Conservation (phyloP, 2,329 filamentous ascomycete species). For the Ophiocordyceps camponoti-leonardi region DNA sequence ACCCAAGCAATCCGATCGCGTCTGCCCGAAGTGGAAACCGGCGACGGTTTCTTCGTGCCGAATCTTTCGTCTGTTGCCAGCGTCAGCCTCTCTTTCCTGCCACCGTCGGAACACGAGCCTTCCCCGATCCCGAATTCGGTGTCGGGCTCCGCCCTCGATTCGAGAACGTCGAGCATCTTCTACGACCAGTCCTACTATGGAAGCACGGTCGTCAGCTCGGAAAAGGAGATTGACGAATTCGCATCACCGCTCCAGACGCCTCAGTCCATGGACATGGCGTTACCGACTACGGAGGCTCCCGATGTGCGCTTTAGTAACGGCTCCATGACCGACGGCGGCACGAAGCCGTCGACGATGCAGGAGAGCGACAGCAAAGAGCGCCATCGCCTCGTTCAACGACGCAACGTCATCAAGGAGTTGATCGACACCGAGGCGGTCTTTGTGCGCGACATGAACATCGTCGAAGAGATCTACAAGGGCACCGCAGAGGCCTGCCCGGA, state of each 20-base stretch:
- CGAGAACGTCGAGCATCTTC: slow-evolving; percentile 23
- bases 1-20: slow-evolving; percentile 17
- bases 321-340: slow-evolving; percentile 19
- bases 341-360: slow-evolving; percentile 13
- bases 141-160: slow-evolving; percentile 16
- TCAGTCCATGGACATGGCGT: slow-evolving; percentile 25
- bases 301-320: slow-evolving; percentile 21
- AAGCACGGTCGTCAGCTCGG: slow-evolving; percentile 25
- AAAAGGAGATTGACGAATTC: slow-evolving; percentile 27
- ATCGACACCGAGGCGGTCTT: slow-evolving; percentile 87
- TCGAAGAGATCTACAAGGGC: slow-evolving; percentile 93
- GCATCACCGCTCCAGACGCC: slow-evolving; percentile 24
- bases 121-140: slow-evolving; percentile 27
- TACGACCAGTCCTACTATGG: slow-evolving; percentile 20
- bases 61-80: slow-evolving; percentile 20
- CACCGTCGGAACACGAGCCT: slow-evolving; percentile 30
- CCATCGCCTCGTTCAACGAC: slow-evolving; percentile 62
- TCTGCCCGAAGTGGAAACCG: slow-evolving; percentile 33
- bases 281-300: slow-evolving; percentile 20
- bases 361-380: slow-evolving; percentile 36
- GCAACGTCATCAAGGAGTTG: slow-evolving; percentile 77
- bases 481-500: slow-evolving; percentile 71
- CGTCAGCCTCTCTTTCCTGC: slow-evolving; percentile 13
- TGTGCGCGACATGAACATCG: slow-evolving; percentile 89
- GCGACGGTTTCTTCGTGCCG: slow-evolving; percentile 30